Evolutionary conservation across 2,329 filamentous ascomycete species (phyloP), one percentile per base, ranked within the genome.

Genomic region (Torrubiellomyces zombiae): DNA sequence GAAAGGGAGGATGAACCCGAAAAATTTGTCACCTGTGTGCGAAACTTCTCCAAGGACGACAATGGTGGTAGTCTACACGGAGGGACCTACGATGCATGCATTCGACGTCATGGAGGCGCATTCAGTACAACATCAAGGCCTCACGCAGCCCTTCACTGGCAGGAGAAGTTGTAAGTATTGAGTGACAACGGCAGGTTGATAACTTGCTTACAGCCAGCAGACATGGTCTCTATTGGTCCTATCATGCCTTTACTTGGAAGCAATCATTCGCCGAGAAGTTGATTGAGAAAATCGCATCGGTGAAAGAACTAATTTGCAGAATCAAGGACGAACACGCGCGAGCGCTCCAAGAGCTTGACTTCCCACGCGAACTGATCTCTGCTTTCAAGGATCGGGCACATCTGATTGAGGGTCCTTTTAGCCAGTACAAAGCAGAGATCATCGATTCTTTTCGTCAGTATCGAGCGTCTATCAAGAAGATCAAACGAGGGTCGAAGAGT

Each of bases 51-150:
- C 3, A 20, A 25, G 9, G 16, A n/a, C 3, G 21, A 14, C 10
- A 6, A 26, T 7, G 24, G 23, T 4, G 17, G 15, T 8, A 23
- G 15, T 9, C 7, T 28, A 6, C 24, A 33, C 8, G 28, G 24
- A 23, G 10, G 21, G 3, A 35, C 33, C 1, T 35, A 27, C 15
- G 23, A n/a, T 6, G 31, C 31, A 4, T 32, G 26, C 6, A 26
- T 32, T 10, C 17, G n/a, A 9, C 21, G 29, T 9, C 2, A 21
- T 2, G 33, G 33, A 2, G 26, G 20, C 2, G 19, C 21, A 2
- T 31, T 20, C 12, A 20, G 15, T 5, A 22, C 25, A 4, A 15
- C 6, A 4, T 5, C 10, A 1, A 28, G 15, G 16, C 25, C 25
- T n/a, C 19, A 23, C 3, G 24, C 9, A 4, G 23, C 23, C 3